These are phyloP conservation scores for Gaultheria prostrata DNA, from an alignment of 148 eudicot genomes.

Conservation along the genomic window DNA sequence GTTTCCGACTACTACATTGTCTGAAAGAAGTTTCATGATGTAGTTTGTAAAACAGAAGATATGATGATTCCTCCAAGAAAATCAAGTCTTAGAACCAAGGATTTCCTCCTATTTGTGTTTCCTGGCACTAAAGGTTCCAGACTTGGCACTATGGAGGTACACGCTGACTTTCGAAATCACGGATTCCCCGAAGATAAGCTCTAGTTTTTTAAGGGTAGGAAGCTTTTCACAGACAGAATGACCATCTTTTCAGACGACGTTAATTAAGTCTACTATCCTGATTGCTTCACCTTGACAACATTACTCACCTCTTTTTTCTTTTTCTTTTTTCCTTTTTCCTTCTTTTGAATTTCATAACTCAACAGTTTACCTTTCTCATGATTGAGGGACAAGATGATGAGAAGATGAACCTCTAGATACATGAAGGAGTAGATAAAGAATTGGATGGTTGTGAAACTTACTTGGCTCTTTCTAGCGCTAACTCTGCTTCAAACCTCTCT, in stretches of 20 bases:
- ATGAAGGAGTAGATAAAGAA: not conserved
- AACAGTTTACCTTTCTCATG: not conserved
- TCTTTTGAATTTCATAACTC: not conserved
- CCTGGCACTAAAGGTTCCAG: not conserved
- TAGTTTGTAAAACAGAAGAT: not conserved
- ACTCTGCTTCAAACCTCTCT: slow-evolving; percentile 93
- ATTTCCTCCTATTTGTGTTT: not conserved
- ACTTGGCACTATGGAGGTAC: not conserved
- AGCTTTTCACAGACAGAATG: not conserved
- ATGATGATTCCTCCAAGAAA: not conserved
- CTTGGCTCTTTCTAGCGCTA: slow-evolving; percentile 98
- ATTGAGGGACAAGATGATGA: not conserved
- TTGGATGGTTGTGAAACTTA: slow-evolving; percentile 36
- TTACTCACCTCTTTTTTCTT: not conserved
- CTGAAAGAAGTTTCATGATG: not conserved
- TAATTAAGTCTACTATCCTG: not conserved
- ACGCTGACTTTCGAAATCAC: not conserved
- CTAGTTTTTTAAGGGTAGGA: not conserved
- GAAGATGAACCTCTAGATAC: not conserved
- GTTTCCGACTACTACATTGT: not conserved
- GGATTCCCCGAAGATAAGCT: not conserved
- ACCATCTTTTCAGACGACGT: not conserved
- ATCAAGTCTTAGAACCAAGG: slow-evolving; percentile 1
- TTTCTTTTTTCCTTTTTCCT: not conserved
- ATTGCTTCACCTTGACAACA: not conserved